phyloP scores from a whole-genome alignment of 106 monocot species.

The Acorus gramineus region DNA sequence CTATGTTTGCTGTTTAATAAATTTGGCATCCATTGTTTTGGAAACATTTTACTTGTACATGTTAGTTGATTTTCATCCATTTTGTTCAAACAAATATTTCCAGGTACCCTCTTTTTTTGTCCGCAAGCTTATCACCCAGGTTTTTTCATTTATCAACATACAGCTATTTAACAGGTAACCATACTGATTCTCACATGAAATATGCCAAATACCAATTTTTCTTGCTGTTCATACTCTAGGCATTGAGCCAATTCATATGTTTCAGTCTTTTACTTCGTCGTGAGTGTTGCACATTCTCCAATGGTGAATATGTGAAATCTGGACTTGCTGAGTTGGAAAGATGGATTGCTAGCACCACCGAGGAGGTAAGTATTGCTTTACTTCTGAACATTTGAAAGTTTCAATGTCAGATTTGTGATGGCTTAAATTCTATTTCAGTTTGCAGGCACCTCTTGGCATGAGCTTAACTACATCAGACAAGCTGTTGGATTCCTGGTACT shows the following conservation, averaged over 20 bases:
- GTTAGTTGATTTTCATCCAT: neutral
- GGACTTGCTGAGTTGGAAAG: slow-evolving; percentile 75
- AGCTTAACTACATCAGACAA: slow-evolving; percentile 92
- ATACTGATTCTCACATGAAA: neutral
- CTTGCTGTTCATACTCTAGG: neutral
- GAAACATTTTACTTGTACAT: neutral
- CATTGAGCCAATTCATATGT: neutral
- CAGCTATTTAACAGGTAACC: slow-evolving; percentile 85
- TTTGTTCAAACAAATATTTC: slow-evolving; percentile 1
- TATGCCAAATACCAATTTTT: neutral
- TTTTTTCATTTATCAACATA: slow-evolving; percentile 82
- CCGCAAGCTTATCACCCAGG: slow-evolving; percentile 70
- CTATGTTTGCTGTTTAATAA: no score
- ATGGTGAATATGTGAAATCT: slow-evolving; percentile 93
- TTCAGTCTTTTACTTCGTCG: slow-evolving; percentile 70
- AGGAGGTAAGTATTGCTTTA: slow-evolving; percentile 39
- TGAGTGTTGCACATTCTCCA: slow-evolving; percentile 91
- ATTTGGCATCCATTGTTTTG: no score
- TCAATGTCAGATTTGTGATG: no score
- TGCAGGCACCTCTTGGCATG: slow-evolving; percentile 92
- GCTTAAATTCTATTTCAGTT: slow-evolving; percentile 29
- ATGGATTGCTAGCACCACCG: slow-evolving; percentile 62
- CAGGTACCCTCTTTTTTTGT: slow-evolving; percentile 87
- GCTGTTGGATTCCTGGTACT: slow-evolving; percentile 93
- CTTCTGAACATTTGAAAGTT: neutral